Evolutionary conservation across 768 basidiomycete genomes (phyloP).

Genomic region (Podaxis rugospora): DNA sequence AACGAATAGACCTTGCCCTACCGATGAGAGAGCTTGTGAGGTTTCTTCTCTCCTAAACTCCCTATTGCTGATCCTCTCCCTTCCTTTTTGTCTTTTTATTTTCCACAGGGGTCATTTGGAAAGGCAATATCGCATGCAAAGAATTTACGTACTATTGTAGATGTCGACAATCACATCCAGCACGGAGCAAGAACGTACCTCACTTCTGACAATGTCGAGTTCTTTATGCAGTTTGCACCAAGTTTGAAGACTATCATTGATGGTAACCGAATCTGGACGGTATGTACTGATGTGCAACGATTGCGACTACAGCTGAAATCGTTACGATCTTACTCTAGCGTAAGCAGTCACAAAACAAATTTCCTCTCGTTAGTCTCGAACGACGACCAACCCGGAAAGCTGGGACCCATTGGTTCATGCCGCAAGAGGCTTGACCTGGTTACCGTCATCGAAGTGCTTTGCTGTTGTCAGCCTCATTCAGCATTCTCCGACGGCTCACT

Average conservation of each 20-base stretch:
- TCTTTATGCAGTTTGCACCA: conserved; percentile 3
- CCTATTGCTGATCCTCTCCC: not conserved
- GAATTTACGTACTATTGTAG: conserved; percentile 5
- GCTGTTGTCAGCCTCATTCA: not conserved
- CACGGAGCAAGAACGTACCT: conserved; percentile 10
- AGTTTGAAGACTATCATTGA: conserved; percentile 11
- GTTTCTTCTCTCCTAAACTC: conserved; percentile 6
- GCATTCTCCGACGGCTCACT: not conserved
- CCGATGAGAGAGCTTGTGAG: conserved; percentile 48
- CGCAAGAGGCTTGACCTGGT: not conserved
- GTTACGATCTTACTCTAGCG: not conserved
- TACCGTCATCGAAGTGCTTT: conserved; percentile 2
- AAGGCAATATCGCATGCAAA: conserved; percentile 5
- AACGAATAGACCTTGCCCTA: conserved; percentile 46
- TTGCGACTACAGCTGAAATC: not conserved
- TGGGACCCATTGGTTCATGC: conserved; percentile 7
- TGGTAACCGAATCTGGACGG: conserved; percentile 13
- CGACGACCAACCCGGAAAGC: conserved; percentile 1
- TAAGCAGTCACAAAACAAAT: not conserved
- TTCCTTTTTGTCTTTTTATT: not conserved
- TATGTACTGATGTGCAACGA: not conserved
- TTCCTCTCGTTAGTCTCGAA: not conserved
- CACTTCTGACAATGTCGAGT: conserved; percentile 5
- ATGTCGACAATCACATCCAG: conserved; percentile 8
- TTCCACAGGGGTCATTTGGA: conserved; percentile 1